Percentiles rank a stretch among this genome's conserved stretches.
Evolutionary conservation across 495 filamentous ascomycete genomes (phyloP).

Genomic region (Hypoxylon rickii): DNA sequence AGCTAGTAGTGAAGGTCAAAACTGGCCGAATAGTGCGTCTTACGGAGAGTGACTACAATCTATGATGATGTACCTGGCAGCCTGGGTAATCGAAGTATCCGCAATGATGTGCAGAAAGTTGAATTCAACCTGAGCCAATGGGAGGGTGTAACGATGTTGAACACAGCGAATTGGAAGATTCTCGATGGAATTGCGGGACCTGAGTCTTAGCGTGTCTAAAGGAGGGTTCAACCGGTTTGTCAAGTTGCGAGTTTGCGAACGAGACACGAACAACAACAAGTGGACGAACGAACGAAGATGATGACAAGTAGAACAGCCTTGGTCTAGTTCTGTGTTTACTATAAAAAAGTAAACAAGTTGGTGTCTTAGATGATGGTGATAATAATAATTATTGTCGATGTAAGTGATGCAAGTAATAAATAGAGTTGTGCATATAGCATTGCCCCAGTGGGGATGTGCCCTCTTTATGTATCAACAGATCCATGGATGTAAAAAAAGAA

Average conservation of each 20-base stretch:
- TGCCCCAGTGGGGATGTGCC: constrained; percentile 17
- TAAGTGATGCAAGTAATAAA: constrained; percentile 8
- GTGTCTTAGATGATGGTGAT: background rate
- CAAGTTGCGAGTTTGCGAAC: background rate
- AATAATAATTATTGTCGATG: constrained; percentile 4
- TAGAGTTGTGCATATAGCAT: constrained; percentile 25
- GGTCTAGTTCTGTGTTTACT: too few species aligned
- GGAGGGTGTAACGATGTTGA: constrained; percentile 4
- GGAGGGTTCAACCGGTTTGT: too few species aligned
- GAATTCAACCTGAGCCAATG: constrained; percentile 28
- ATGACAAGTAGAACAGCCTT: too few species aligned
- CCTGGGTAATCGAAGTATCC: constrained; percentile 7
- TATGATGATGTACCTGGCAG: background rate
- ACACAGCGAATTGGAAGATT: constrained; percentile 24
- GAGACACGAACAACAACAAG: background rate
- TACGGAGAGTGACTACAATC: background rate
- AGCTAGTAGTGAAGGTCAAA: too few species aligned
- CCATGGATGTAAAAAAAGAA: constrained; percentile 6
- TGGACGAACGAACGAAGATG: background rate
- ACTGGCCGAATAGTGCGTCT: too few species aligned
- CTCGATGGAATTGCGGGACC: constrained; percentile 15
- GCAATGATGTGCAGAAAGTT: constrained; percentile 32
- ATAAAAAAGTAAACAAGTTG: background rate
- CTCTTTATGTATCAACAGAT: background rate
- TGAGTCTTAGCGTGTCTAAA: too few species aligned